These are phyloP conservation scores for Kuraishia ogatae DNA, from an alignment of 805 yeast species.

Conservation along the genomic window DNA sequence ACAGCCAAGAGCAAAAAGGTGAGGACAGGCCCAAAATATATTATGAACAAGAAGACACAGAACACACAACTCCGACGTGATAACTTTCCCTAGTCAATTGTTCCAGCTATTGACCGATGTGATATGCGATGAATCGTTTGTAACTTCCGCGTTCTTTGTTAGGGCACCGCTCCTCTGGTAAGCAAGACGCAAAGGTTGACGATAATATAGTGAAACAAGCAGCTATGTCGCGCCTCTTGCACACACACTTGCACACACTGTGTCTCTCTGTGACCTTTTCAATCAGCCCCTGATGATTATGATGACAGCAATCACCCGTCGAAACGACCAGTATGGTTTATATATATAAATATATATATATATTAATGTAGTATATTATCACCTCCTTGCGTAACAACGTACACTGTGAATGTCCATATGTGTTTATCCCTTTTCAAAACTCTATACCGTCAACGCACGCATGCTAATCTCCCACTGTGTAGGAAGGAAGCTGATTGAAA, in stretches of 20 bases:
- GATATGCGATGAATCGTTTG: too few relatives aligned
- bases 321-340: too few relatives aligned
- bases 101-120: too few relatives aligned
- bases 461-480: too few relatives aligned
- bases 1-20: neutral
- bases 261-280: neutral
- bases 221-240: neutral
- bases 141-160: too few relatives aligned
- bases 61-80: too few relatives aligned
- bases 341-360: neutral
- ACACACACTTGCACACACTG: neutral
- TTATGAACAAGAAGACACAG: neutral
- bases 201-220: neutral
- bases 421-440: neutral
- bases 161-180: neutral
- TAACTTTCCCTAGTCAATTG: too few relatives aligned
- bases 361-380: neutral
- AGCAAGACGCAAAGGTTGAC: neutral
- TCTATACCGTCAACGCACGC: neutral
- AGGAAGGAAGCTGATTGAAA: too few relatives aligned
- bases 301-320: neutral
- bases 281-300: neutral
- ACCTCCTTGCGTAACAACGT: neutral
- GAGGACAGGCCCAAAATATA: neutral
- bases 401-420: neutral